Evolutionary conservation across 345 rosid genomes (phyloP).

Genomic region (Populus ilicifolia): DNA sequence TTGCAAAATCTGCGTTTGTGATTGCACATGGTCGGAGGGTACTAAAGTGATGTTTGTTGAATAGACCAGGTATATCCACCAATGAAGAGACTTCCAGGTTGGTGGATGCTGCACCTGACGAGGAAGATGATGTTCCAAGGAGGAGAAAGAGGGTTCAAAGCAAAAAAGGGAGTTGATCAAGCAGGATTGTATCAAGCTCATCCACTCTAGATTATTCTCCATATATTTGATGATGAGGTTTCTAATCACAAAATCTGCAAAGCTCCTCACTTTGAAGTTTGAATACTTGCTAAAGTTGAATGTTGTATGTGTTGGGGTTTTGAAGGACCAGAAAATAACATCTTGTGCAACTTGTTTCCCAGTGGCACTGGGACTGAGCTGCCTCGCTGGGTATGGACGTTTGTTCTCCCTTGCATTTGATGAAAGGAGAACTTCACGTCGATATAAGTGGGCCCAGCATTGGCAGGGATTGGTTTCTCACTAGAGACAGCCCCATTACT

Average conservation of each 20-base stretch:
- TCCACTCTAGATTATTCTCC: conserved; percentile 68
- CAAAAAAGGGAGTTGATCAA: conserved; percentile 55
- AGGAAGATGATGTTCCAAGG: conserved; percentile 79
- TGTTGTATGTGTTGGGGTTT: conserved; percentile 59
- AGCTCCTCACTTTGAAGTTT: conserved; percentile 59
- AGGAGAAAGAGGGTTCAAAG: conserved; percentile 71
- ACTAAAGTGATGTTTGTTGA: not conserved
- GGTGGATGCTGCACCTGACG: conserved; percentile 73
- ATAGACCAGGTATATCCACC: conserved; percentile 48
- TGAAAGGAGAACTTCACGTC: conserved; percentile 60
- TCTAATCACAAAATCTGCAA: conserved; percentile 50
- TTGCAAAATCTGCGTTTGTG: not conserved
- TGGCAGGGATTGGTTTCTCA: conserved; percentile 89
- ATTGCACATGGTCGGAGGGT: not conserved
- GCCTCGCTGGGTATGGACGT: conserved; percentile 70
- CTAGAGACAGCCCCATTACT: conserved; percentile 82
- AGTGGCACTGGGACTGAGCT: conserved; percentile 80
- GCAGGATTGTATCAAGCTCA: conserved; percentile 57
- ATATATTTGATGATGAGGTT: conserved; percentile 55
- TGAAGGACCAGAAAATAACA: conserved; percentile 49
- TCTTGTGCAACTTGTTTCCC: conserved; percentile 72
- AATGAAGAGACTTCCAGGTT: conserved; percentile 51
- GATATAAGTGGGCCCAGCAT: conserved; percentile 92
- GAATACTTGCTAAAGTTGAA: conserved; percentile 80
- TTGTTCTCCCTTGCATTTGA: conserved; percentile 40